phyloP scores from a whole-genome alignment of 164 flowering plant species.

The Protea cynaroides region DNA sequence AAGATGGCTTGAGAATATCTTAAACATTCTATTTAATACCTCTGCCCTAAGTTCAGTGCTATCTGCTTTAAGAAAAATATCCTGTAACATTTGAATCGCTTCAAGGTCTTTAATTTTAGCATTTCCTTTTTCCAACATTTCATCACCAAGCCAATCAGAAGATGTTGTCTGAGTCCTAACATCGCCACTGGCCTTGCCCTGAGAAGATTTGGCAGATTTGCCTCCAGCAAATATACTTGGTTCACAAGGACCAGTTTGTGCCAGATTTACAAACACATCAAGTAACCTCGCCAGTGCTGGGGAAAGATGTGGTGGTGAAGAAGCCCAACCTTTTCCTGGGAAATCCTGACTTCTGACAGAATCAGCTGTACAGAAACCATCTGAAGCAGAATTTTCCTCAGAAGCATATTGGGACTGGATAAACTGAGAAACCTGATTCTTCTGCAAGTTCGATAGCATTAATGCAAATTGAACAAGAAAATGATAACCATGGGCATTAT shows the following conservation, averaged over 20 bases:
- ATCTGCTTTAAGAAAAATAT: slow-evolving; percentile 87
- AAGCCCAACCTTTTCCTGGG: slow-evolving; percentile 22
- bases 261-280: slow-evolving; percentile 86
- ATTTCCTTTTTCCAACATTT: slow-evolving; percentile 70
- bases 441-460: slow-evolving; percentile 51
- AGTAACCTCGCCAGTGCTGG: slow-evolving; percentile 86
- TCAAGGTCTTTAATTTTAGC: slow-evolving; percentile 84
- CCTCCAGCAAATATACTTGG: slow-evolving; percentile 29
- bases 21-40: slow-evolving; percentile 91
- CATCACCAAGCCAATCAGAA: slow-evolving; percentile 55
- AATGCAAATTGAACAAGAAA: slow-evolving; percentile 94
- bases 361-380: slow-evolving; percentile 26
- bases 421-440: slow-evolving; percentile 33
- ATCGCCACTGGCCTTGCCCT: slow-evolving; percentile 44
- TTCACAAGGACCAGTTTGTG: slow-evolving; percentile 81
- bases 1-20: slow-evolving; percentile 89
- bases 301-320: slow-evolving; percentile 39
- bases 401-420: slow-evolving; percentile 20
- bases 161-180: slow-evolving; percentile 56
- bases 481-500: slow-evolving; percentile 97
- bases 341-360: slow-evolving; percentile 20
- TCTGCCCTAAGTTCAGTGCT: slow-evolving; percentile 82
- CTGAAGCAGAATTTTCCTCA: slow-evolving; percentile 25
- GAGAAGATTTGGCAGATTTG: slow-evolving; percentile 42
- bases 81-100: slow-evolving; percentile 96